These are phyloP conservation scores for Pseudozyma pruni DNA, from an alignment of 1,284 basidiomycete genomes.

Conservation along the genomic window DNA sequence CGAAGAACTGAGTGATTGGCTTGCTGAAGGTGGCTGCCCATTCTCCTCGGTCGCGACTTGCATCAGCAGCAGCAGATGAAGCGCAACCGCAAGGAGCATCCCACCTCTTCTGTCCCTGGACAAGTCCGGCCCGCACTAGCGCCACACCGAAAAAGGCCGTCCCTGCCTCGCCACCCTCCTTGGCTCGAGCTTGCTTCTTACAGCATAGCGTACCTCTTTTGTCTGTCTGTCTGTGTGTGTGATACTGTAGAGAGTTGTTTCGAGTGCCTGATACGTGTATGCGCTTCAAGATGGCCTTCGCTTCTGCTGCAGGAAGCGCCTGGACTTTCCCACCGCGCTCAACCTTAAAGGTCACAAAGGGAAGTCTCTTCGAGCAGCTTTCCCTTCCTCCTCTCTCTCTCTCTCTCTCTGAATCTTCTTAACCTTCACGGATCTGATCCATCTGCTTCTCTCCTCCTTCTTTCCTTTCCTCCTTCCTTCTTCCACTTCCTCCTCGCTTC, in stretches of 20 bases:
- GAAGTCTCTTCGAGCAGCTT: constrained; percentile 5
- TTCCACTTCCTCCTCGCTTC: constrained; percentile 1
- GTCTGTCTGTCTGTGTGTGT: background rate
- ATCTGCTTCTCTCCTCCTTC: background rate
- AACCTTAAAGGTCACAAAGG: constrained; percentile 29
- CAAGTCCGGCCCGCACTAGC: too few species aligned
- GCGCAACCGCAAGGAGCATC: too few species aligned
- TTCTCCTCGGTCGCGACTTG: too few species aligned
- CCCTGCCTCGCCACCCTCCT: constrained; percentile 9
- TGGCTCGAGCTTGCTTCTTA: too few species aligned
- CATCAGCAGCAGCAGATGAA: background rate
- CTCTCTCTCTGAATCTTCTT: background rate
- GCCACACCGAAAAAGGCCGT: constrained; percentile 21
- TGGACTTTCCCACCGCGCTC: constrained; percentile 6
- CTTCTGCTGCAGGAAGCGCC: background rate
- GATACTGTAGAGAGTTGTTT: background rate
- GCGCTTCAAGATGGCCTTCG: constrained; percentile 6
- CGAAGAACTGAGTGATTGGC: background rate
- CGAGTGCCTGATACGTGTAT: constrained; percentile 25
- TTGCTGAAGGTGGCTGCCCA: too few species aligned
- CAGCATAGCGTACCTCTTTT: background rate
- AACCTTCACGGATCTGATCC: too few species aligned
- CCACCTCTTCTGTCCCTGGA: background rate
- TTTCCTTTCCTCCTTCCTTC: background rate
- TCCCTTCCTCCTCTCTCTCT: constrained; percentile 1